These are phyloP conservation scores for Pseudogymnoascus verrucosus DNA, from an alignment of 2,329 filamentous ascomycete genomes.

Conservation along the genomic window DNA sequence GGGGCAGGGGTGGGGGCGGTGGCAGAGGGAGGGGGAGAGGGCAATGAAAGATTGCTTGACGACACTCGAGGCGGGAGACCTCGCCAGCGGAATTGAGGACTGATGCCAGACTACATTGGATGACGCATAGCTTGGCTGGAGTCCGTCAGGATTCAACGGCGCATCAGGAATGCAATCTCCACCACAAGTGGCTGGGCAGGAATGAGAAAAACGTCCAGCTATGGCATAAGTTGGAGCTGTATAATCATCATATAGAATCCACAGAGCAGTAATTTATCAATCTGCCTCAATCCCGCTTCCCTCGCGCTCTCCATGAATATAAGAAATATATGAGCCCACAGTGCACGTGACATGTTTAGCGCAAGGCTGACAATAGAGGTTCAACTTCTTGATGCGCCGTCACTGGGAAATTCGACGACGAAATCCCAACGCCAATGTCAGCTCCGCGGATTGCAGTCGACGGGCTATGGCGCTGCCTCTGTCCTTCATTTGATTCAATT, in stretches of 20 bases:
- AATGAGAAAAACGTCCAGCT: conserved; percentile 2
- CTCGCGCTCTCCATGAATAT: background rate
- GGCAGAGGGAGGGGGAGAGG: conserved; percentile 25
- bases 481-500: conserved; percentile 43
- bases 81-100: background rate
- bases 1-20: conserved; percentile 39
- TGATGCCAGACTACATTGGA: conserved; percentile 5
- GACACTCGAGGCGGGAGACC: conserved; percentile 19
- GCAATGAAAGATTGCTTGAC: background rate
- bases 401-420: background rate
- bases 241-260: conserved; percentile 4
- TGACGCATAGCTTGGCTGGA: conserved; percentile 5
- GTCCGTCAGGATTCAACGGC: background rate
- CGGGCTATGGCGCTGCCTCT: conserved; percentile 57
- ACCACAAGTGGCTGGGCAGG: background rate
- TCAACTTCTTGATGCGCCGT: background rate
- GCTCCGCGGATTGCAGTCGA: conserved; percentile 36
- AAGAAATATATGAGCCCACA: background rate
- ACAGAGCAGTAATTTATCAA: background rate
- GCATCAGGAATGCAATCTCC: background rate
- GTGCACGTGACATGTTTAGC: background rate
- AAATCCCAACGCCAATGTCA: conserved; percentile 25
- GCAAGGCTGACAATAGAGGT: background rate
- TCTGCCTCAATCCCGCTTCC: background rate
- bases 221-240: background rate